Evolutionary conservation across 768 basidiomycete genomes (phyloP), one percentile per base, ranked within the genome.

Genomic region (Galerina sulciceps): DNA sequence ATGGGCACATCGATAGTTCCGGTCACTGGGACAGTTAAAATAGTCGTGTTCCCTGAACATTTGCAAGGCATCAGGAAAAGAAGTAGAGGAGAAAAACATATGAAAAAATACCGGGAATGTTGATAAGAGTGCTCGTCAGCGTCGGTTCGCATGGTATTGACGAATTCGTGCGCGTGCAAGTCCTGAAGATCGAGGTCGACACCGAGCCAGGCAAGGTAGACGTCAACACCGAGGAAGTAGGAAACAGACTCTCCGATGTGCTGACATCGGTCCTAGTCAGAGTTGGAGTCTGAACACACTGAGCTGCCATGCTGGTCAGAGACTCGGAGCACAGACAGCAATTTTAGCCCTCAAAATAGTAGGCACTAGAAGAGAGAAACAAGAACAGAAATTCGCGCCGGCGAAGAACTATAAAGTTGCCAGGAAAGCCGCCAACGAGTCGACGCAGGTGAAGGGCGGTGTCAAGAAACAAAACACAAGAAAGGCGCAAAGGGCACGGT

Each of bases 191-290:
- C 6, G 65, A 59, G 11, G 64, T 64, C 10, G 64, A 51, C 13
- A 65, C 48, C 5, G 53, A 47, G 2, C 43, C 57, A 17, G 70
- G 66, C 13, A 64, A 14, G 14, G 63, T 68, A 1, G 69, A 60
- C 2, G 67, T 62, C 17, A 57, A 58, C 10, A 58, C 20, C 6
- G 66, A 57, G 8, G 49, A 42, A 26, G 63, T 66, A 10, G 63
- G 65, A n/a, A 59, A 60, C 15, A 65, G 31, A 41, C 62, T 65
- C 49, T 62, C 52, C 40, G 69, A 67, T 20, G 66, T 68, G 52
- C 53, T 18, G 10, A 67, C 61, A 20, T 46, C 48, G 9, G 69
- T 68, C 26, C 43, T 56, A 15, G 71, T 72, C 22, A 63, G 57
- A 14, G 69, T 68, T 61, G 46, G 62, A 54, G 20, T 63, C 50